These are phyloP conservation scores for Pseudogymnoascus sp. DNA, from an alignment of 2,329 filamentous ascomycete genomes.

Conservation along the genomic window DNA sequence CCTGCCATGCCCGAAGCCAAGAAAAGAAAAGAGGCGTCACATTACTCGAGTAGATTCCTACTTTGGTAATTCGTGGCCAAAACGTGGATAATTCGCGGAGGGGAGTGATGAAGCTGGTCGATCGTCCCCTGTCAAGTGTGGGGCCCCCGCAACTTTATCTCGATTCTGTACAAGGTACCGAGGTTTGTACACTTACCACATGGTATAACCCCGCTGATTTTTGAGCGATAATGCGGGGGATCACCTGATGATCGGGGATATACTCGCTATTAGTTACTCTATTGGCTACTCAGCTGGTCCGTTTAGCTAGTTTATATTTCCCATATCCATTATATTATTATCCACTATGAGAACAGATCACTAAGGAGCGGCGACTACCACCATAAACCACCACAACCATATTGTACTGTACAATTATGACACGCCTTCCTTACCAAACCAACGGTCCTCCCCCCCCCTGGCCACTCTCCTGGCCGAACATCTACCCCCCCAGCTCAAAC, in stretches of 20 bases:
- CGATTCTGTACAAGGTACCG: background rate
- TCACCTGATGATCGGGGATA: background rate
- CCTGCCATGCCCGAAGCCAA: background rate
- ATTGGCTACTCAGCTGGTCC: background rate
- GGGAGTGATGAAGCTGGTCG: background rate
- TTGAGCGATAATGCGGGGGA: background rate
- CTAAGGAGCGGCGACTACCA: background rate
- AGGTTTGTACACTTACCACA: background rate
- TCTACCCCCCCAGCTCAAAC: slow-evolving; percentile 24
- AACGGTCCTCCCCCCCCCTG: slow-evolving; percentile 3
- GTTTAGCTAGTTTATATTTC: background rate
- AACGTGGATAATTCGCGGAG: background rate
- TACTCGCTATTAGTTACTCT: background rate
- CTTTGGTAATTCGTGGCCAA: background rate
- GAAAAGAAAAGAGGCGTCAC: background rate
- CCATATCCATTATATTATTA: background rate
- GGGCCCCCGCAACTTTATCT: slow-evolving; percentile 8
- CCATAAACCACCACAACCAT: background rate
- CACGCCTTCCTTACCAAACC: background rate
- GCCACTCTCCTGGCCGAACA: slow-evolving; percentile 16
- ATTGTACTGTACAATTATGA: background rate
- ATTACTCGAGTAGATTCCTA: background rate
- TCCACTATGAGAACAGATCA: background rate
- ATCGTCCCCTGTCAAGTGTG: slow-evolving; percentile 2
- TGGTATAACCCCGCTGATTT: background rate